Evolutionary conservation across 2,329 filamentous ascomycete genomes (phyloP).

Genomic region (Acarospora socialis): DNA sequence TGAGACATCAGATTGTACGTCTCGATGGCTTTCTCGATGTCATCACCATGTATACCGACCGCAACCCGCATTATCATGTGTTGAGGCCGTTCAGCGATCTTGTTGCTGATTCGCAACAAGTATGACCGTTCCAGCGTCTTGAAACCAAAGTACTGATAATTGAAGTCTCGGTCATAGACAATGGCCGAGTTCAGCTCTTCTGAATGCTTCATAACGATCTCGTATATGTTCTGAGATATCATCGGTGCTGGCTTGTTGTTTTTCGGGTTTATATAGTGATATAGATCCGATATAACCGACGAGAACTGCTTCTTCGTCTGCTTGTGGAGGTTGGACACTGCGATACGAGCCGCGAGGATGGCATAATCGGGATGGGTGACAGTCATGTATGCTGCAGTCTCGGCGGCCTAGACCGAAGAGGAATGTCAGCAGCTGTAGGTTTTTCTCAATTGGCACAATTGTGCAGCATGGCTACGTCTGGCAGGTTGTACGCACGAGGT

Average conservation of each 20-base stretch:
- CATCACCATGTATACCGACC: slow-evolving; percentile 89
- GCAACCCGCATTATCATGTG: slow-evolving; percentile 99
- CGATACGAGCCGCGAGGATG: slow-evolving; percentile 93
- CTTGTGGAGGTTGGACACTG: slow-evolving; percentile 98
- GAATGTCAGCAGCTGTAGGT: slow-evolving; percentile 1
- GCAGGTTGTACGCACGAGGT: slow-evolving; percentile 54
- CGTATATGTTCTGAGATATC: slow-evolving; percentile 84
- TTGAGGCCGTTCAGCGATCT: slow-evolving; percentile 92
- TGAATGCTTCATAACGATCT: slow-evolving; percentile 87
- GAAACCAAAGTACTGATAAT: slow-evolving; percentile 99
- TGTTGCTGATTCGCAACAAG: slow-evolving; percentile 84
- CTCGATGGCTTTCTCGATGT: slow-evolving; percentile 89
- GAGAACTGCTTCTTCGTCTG: slow-evolving; percentile 99
- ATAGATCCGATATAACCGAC: slow-evolving; percentile 82
- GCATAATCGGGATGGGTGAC: slow-evolving; percentile 98
- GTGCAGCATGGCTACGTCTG: no score
- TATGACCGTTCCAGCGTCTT: slow-evolving; percentile 98
- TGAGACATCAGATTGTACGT: slow-evolving; percentile 98
- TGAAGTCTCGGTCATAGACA: slow-evolving; percentile 98
- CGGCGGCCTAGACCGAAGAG: slow-evolving; percentile 56
- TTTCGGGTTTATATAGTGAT: slow-evolving; percentile 91
- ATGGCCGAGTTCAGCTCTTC: slow-evolving; percentile 98
- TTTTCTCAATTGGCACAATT: slow-evolving; percentile 5
- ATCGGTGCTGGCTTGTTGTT: slow-evolving; percentile 74
- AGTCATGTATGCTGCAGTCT: slow-evolving; percentile 99